Evolutionary conservation across 306 rosid species (phyloP).

Genomic region (Hippophae tibetana): DNA sequence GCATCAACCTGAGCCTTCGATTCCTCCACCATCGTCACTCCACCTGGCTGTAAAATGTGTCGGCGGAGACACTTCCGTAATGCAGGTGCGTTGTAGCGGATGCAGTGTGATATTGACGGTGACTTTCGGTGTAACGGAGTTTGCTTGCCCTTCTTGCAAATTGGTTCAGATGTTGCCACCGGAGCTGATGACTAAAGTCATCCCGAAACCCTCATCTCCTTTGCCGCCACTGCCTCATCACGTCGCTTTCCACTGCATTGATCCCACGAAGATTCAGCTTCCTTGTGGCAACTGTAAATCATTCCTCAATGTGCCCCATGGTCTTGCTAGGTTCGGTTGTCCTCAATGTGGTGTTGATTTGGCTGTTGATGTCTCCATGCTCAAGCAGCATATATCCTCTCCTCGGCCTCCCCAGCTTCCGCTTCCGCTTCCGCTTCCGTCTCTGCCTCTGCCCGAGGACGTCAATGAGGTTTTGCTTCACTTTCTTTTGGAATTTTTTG

Average conservation of each 20-base stretch:
- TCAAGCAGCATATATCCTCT: constrained; percentile 25
- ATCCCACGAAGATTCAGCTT: constrained; percentile 95
- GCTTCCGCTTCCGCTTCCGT: constrained; percentile 20
- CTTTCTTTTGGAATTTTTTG: background rate
- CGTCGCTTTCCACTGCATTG: constrained; percentile 74
- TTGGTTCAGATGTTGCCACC: constrained; percentile 98
- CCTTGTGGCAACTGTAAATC: constrained; percentile 92
- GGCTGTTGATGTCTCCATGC: constrained; percentile 67
- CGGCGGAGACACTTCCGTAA: constrained; percentile 21
- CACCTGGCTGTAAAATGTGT: constrained; percentile 17
- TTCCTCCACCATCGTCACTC: constrained; percentile 25
- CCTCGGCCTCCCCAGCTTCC: constrained; percentile 20
- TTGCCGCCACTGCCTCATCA: constrained; percentile 18
- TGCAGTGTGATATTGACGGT: constrained; percentile 72
- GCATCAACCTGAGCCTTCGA: constrained; percentile 42
- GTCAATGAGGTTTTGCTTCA: constrained; percentile 38
- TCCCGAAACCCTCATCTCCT: constrained; percentile 23
- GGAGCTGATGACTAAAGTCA: constrained; percentile 67
- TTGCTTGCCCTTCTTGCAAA: constrained; percentile 65
- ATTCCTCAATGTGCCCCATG: constrained; percentile 91
- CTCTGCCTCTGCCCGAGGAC: constrained; percentile 37
- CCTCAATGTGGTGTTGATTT: constrained; percentile 88
- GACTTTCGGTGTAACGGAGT: constrained; percentile 65
- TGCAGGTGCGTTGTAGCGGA: constrained; percentile 95
- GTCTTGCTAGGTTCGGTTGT: constrained; percentile 64